Evolutionary conservation across 2,329 filamentous ascomycete species (phyloP).

Genomic region (Calonectria montana): DNA sequence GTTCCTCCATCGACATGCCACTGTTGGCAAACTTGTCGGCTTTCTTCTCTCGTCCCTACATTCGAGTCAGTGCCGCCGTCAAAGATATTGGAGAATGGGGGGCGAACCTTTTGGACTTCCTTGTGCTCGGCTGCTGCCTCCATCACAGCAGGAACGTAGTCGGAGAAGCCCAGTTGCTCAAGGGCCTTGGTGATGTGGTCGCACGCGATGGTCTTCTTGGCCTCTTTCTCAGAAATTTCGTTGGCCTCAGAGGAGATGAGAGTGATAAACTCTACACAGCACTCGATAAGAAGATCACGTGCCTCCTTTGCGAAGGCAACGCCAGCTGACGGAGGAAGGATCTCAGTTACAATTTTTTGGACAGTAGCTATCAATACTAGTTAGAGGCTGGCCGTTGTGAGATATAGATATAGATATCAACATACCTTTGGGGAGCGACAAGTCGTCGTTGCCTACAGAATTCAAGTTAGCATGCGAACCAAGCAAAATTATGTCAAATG

Average conservation of each 20-base stretch:
- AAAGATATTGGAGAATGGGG: slow-evolving; percentile 32
- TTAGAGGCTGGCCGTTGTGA: slow-evolving; percentile 39
- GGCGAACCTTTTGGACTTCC: slow-evolving; percentile 84
- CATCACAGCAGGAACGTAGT: slow-evolving; percentile 89
- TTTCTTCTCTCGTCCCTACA: slow-evolving; percentile 92
- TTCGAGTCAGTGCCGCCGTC: slow-evolving; percentile 59
- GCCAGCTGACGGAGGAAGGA: slow-evolving; percentile 79
- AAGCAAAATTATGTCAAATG: no score
- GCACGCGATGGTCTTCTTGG: slow-evolving; percentile 98
- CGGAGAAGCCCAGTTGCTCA: slow-evolving; percentile 89
- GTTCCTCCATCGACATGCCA: slow-evolving; percentile 89
- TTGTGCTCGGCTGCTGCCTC: slow-evolving; percentile 93
- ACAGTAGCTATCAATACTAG: slow-evolving; percentile 65
- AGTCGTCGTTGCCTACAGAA: slow-evolving; percentile 68
- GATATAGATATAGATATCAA: neutral
- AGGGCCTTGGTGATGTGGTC: slow-evolving; percentile 97
- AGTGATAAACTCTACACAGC: slow-evolving; percentile 99
- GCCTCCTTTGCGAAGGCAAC: slow-evolving; percentile 95
- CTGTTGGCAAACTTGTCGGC: slow-evolving; percentile 97
- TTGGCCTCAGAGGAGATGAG: slow-evolving; percentile 98
- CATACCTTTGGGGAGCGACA: slow-evolving; percentile 74
- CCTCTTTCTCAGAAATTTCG: slow-evolving; percentile 98
- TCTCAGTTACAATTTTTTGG: slow-evolving; percentile 93
- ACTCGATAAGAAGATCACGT: slow-evolving; percentile 95
- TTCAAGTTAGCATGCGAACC: neutral